phyloP scores from a whole-genome alignment of 2,329 filamentous ascomycete species.

The Penicillium sp. region DNA sequence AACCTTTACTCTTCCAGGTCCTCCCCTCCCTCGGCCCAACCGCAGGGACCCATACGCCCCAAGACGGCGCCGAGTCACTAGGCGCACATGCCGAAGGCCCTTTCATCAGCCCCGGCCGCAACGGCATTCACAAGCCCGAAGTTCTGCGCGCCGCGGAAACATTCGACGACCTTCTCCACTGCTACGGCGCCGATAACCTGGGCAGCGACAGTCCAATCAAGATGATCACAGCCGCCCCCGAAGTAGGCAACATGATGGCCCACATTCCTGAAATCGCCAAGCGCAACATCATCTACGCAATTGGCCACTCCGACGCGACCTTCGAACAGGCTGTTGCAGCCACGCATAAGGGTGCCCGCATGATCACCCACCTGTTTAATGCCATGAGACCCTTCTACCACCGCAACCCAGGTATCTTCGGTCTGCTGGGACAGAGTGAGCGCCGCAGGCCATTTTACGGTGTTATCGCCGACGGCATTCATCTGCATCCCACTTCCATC shows the following conservation, averaged over 20 bases:
- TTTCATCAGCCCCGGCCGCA: constrained; percentile 72
- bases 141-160: constrained; percentile 59
- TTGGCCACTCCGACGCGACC: constrained; percentile 79
- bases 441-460: constrained; percentile 63
- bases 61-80: constrained; percentile 71
- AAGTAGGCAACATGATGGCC: constrained; percentile 60
- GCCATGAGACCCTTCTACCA: constrained; percentile 86
- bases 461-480: constrained; percentile 82
- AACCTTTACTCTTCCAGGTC: constrained; percentile 29
- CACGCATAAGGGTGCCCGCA: constrained; percentile 65
- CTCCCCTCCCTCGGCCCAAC: constrained; percentile 71
- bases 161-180: constrained; percentile 48
- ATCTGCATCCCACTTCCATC: constrained; percentile 77
- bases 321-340: constrained; percentile 71
- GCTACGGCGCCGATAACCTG: constrained; percentile 62
- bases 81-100: constrained; percentile 88
- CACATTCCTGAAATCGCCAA: constrained; percentile 59
- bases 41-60: constrained; percentile 49
- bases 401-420: constrained; percentile 83
- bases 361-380: constrained; percentile 92
- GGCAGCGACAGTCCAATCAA: constrained; percentile 44
- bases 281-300: constrained; percentile 64
- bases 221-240: constrained; percentile 80
- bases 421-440: constrained; percentile 63
- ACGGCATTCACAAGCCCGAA: constrained; percentile 71